Evolutionary conservation across 352 stramenopile species (phyloP), one percentile per base, ranked within the genome.

Genomic region (Elongisporangium undulatum): DNA sequence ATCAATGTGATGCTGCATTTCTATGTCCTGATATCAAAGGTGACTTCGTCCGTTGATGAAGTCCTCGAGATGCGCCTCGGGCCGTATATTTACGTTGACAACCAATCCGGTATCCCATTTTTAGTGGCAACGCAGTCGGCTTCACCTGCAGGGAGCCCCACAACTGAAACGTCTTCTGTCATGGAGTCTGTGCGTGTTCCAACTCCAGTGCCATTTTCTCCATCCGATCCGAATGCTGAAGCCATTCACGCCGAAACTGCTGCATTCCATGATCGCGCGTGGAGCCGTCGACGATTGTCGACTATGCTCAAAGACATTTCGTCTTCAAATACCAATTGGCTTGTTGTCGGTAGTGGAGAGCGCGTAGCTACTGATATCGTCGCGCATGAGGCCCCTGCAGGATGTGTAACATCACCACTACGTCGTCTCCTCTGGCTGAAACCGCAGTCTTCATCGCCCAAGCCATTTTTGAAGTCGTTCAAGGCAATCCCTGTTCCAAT

Each of bases 401-500:
- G 85, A 8, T 90, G 81, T 58, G 79, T 93, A 21, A 90, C 83
- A 7, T 90, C 83, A 3, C 85, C 85, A 12, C 55, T 95, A 13
- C 75, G 85, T 29, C 71, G 85, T 8, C 59, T 95, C 49, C 52
- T 95, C 24, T 93, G 85, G 85, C 61, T 95, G 2, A 87, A 89
- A 48, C 83, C 83, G 6, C 80, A 86, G 62, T 93, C 83, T 20
- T 65, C 74, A 20, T 65, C 64, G 5, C 68, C 73, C 56, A 64
- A 50, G 1, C 48, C 62, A 38, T 45, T 45, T 45, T 45, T 45
- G 34, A 69, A 67, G 13, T 71, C 71, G 49, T 77, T 76, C 0
- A 93, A 95, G 55, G 74, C 83, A 6, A 93, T 93, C 55, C 82
- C 85, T 16, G 85, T 95, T n/a, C 85, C 85, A 0, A 95, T 95